phyloP scores from a whole-genome alignment of 2,329 filamentous ascomycete species.

The Didymella arachidicola region DNA sequence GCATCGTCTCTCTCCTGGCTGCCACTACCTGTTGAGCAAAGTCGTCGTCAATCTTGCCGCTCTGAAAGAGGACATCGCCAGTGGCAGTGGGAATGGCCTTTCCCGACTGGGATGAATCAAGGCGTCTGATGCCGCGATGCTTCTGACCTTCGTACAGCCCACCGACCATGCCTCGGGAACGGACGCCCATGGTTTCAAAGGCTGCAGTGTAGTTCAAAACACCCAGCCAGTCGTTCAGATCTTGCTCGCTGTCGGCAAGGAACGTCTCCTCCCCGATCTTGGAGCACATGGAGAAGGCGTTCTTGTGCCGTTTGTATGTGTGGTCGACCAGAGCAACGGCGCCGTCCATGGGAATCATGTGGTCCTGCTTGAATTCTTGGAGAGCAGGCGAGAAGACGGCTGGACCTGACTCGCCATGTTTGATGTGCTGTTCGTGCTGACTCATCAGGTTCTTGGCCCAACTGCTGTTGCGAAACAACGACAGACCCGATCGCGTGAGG shows the following conservation, averaged over 20 bases:
- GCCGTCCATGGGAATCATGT: constrained; percentile 89
- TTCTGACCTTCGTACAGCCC: constrained; percentile 85
- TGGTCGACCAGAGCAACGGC: constrained; percentile 87
- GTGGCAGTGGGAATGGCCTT: constrained; percentile 73
- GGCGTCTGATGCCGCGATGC: constrained; percentile 73
- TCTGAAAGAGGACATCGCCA: constrained; percentile 76
- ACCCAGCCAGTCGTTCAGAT: constrained; percentile 96
- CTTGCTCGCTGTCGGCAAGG: constrained; percentile 85
- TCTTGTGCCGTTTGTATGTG: constrained; percentile 92
- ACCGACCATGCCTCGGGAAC: constrained; percentile 86
- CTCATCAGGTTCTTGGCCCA: constrained; percentile 93
- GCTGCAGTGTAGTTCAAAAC: constrained; percentile 97
- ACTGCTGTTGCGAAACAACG: constrained; percentile 90
- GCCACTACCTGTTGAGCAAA: constrained; percentile 86
- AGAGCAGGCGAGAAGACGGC: constrained; percentile 91
- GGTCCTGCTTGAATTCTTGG: constrained; percentile 91
- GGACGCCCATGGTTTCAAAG: constrained; percentile 88
- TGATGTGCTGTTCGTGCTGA: constrained; percentile 84
- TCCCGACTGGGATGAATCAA: constrained; percentile 65
- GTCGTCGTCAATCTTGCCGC: constrained; percentile 77
- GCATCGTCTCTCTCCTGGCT: constrained; percentile 82
- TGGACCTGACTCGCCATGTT: constrained; percentile 76
- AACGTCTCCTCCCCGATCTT: constrained; percentile 87
- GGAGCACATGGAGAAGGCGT: constrained; percentile 89
- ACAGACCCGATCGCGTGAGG: constrained; percentile 93